phyloP scores from a whole-genome alignment of 2,329 filamentous ascomycete genomes.

The Aspergillus sojae region DNA sequence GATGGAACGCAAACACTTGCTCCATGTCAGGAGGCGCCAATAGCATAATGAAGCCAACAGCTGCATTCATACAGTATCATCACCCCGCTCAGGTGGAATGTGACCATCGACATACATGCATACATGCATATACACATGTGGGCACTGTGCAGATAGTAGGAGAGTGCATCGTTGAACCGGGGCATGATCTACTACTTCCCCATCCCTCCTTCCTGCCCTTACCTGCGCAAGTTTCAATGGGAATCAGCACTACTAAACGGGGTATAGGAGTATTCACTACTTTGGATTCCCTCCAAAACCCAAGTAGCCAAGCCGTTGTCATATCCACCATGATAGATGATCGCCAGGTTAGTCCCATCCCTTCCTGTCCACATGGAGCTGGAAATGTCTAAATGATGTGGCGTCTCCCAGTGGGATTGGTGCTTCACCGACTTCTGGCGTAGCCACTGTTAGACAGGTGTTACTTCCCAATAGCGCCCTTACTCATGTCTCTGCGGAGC shows the following conservation, averaged over 20 bases:
- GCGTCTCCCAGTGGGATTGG: slow-evolving; percentile 8
- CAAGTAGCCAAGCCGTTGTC: neutral
- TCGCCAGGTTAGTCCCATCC: neutral
- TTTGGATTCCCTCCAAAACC: neutral
- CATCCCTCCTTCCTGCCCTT: slow-evolving; percentile 10
- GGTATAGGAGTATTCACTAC: neutral
- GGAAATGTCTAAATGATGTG: slow-evolving; percentile 3
- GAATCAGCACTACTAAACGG: neutral
- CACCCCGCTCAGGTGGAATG: slow-evolving; percentile 19
- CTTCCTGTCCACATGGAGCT: slow-evolving; percentile 10
- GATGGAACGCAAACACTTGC: slow-evolving; percentile 1
- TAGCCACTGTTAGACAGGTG: slow-evolving; percentile 1
- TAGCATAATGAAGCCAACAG: slow-evolving; percentile 1
- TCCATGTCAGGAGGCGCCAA: slow-evolving; percentile 14
- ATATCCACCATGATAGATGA: neutral
- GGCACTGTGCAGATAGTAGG: slow-evolving; percentile 4
- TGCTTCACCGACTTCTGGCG: slow-evolving; percentile 6
- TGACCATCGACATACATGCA: slow-evolving; percentile 15
- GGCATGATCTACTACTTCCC: slow-evolving; percentile 4
- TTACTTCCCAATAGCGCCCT: slow-evolving; percentile 7
- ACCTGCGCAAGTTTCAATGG: slow-evolving; percentile 8
- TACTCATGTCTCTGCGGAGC: neutral
- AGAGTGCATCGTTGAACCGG: neutral
- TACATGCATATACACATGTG: slow-evolving; percentile 13
- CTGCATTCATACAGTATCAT: neutral